These are phyloP conservation scores for Penicillium robsamsonii DNA, from an alignment of 495 filamentous ascomycete species.

Conservation along the genomic window DNA sequence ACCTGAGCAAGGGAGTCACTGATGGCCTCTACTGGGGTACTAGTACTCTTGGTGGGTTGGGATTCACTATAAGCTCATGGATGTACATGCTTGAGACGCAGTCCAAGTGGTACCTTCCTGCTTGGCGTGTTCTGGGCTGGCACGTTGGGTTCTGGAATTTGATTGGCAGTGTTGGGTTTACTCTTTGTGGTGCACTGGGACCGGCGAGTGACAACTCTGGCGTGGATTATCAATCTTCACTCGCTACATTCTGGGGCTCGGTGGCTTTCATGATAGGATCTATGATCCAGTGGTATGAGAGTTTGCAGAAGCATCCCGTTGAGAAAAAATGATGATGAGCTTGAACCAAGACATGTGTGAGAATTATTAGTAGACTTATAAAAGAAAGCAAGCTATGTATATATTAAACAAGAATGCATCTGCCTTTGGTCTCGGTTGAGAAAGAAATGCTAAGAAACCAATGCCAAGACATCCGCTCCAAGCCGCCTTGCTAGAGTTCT, in stretches of 20 bases:
- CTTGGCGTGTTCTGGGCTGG: conserved; percentile 58
- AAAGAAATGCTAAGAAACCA: too few species aligned
- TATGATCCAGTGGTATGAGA: conserved; percentile 64
- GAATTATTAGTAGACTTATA: background rate
- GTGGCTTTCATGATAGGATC: conserved; percentile 70
- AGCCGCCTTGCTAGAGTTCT: too few species aligned
- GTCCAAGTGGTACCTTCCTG: conserved; percentile 61
- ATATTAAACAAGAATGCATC: too few species aligned
- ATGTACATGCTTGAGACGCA: conserved; percentile 73
- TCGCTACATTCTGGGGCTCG: conserved; percentile 66
- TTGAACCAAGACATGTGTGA: background rate
- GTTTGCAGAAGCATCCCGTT: conserved; percentile 59
- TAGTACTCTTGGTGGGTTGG: conserved; percentile 62
- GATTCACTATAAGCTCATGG: conserved; percentile 56
- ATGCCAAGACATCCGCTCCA: too few species aligned
- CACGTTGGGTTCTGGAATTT: conserved; percentile 59
- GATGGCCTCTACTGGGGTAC: conserved; percentile 61
- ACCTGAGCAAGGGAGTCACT: conserved; percentile 43
- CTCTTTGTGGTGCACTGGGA: conserved; percentile 63
- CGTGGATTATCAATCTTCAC: conserved; percentile 53
- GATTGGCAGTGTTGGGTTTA: conserved; percentile 65
- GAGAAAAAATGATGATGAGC: conserved; percentile 23
- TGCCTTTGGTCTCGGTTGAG: too few species aligned
- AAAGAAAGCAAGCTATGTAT: too few species aligned
- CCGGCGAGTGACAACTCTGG: conserved; percentile 46